phyloP scores from a whole-genome alignment of 2,329 filamentous ascomycete species.

The Rhinocladiella mackenziei region DNA sequence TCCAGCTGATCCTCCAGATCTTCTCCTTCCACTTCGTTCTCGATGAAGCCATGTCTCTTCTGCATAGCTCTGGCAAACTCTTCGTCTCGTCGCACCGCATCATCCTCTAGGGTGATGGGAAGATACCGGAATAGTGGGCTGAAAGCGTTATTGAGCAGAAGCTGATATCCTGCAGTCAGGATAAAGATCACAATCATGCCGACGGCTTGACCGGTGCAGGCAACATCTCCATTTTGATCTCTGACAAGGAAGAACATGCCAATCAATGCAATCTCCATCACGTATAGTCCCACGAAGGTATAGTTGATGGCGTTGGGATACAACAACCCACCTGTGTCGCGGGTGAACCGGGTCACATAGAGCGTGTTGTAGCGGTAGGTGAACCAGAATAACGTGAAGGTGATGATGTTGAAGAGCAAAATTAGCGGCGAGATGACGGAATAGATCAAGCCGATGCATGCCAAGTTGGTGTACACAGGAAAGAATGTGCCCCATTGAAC shows the following conservation, averaged over 20 bases:
- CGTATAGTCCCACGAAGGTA: conserved; percentile 88
- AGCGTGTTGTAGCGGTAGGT: conserved; percentile 96
- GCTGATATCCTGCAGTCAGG: conserved; percentile 73
- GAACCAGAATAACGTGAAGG: conserved; percentile 86
- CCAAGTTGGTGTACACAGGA: conserved; percentile 93
- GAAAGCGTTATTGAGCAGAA: conserved; percentile 77
- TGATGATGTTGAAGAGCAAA: conserved; percentile 86
- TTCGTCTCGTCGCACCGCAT: conserved; percentile 84
- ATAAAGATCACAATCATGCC: conserved; percentile 73
- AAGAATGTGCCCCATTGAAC: conserved; percentile 93
- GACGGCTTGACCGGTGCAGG: conserved; percentile 72
- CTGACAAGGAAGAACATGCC: conserved; percentile 80
- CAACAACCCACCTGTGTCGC: conserved; percentile 86
- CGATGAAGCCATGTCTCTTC: conserved; percentile 60
- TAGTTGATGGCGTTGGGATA: conserved; percentile 94
- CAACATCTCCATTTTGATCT: conserved; percentile 51
- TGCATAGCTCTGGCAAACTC: conserved; percentile 79
- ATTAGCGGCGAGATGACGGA: conserved; percentile 86
- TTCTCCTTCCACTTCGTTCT: conserved; percentile 49
- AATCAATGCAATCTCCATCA: conserved; percentile 87
- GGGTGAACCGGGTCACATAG: conserved; percentile 84
- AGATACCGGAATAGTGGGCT: conserved; percentile 80
- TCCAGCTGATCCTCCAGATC: conserved; percentile 47
- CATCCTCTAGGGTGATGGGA: conserved; percentile 92
- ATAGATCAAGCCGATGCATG: conserved; percentile 87